A percentile compares a stretch with the other conserved stretches of the same genome.
Conservation (phyloP, 2,329 filamentous ascomycete species). For the Clarireedia hainanense region DNA sequence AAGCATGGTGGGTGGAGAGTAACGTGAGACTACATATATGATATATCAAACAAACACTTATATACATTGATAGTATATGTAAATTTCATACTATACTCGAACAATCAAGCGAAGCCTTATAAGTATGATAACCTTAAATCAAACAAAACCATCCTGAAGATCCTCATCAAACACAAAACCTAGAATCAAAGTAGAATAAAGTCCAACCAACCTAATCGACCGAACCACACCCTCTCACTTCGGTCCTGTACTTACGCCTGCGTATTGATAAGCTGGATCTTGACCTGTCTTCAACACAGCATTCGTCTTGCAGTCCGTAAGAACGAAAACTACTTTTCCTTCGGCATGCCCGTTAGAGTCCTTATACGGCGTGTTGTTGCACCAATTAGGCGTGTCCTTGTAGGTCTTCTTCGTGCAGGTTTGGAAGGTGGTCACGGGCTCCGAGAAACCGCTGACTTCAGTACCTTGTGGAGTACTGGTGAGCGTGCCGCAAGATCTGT, state of each 20-base stretch:
- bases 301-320: not conserved
- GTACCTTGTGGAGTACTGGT: not conserved
- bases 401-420: not conserved
- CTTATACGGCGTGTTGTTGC: not conserved
- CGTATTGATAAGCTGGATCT: not conserved
- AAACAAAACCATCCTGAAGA: no score
- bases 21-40: no score
- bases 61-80: no score
- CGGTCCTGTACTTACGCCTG: not conserved
- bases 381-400: not conserved
- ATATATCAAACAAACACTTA: no score
- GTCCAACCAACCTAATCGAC: no score
- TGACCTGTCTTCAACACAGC: not conserved
- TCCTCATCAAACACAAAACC: no score
- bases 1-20: no score
- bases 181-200: no score
- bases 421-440: not conserved
- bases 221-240: not conserved
- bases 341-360: not conserved
- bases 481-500: not conserved
- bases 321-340: not conserved
- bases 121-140: no score
- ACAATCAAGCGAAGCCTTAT: no score
- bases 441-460: not conserved
- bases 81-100: no score